phyloP scores from a whole-genome alignment of 2,329 filamentous ascomycete species.

The Colletotrichum gigasporum region DNA sequence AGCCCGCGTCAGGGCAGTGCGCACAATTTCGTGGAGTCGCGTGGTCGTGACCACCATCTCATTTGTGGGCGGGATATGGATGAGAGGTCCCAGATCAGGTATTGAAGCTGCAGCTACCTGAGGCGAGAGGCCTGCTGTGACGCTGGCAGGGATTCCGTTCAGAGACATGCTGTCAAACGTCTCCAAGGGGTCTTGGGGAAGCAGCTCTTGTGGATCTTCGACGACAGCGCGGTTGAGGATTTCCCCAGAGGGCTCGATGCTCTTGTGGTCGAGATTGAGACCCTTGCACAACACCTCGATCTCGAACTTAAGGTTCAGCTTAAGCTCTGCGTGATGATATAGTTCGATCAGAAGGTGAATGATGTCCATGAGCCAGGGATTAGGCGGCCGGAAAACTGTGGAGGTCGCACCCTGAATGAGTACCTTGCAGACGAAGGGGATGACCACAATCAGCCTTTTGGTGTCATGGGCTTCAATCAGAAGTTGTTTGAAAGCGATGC shows the following conservation, averaged over 20 bases:
- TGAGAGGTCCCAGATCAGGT: slow-evolving; percentile 81
- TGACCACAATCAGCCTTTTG: slow-evolving; percentile 89
- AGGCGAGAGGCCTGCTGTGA: slow-evolving; percentile 79
- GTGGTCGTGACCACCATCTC: slow-evolving; percentile 79
- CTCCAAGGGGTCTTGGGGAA: slow-evolving; percentile 75
- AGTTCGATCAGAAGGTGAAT: slow-evolving; percentile 90
- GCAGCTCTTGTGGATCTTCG: slow-evolving; percentile 69
- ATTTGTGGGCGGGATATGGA: slow-evolving; percentile 83
- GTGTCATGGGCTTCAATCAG: slow-evolving; percentile 94
- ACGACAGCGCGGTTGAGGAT: slow-evolving; percentile 79
- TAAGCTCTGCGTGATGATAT: slow-evolving; percentile 91
- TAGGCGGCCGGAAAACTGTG: slow-evolving; percentile 90
- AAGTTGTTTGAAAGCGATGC: slow-evolving; percentile 96
- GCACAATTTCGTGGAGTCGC: slow-evolving; percentile 80
- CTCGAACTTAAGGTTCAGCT: slow-evolving; percentile 97
- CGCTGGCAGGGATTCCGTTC: slow-evolving; percentile 75
- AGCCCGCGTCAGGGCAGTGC: slow-evolving; percentile 85
- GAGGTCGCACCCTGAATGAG: slow-evolving; percentile 85
- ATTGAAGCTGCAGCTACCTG: slow-evolving; percentile 81
- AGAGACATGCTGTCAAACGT: slow-evolving; percentile 85
- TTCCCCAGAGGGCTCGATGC: slow-evolving; percentile 85
- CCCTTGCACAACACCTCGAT: slow-evolving; percentile 98
- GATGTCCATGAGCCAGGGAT: slow-evolving; percentile 98
- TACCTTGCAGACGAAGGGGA: slow-evolving; percentile 98
- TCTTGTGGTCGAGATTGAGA: slow-evolving; percentile 89